Conservation (phyloP, 768 basidiomycete species). For the Boletellus sp. region DNA sequence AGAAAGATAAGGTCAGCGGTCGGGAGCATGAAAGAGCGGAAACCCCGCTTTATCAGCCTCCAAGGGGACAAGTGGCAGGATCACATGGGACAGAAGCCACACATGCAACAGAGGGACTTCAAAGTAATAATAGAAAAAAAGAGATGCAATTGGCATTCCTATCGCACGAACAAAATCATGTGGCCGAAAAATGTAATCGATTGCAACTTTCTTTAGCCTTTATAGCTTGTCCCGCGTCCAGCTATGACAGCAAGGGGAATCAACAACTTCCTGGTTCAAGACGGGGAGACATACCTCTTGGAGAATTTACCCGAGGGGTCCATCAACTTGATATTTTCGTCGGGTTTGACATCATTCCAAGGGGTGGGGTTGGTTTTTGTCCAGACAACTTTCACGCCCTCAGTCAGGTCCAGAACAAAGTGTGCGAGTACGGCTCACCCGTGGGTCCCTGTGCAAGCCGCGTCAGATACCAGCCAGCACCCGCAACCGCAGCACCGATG, state of each 20-base stretch:
- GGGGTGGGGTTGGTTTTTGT: constrained; percentile 76
- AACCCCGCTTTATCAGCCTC: neutral
- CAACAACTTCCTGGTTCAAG: neutral
- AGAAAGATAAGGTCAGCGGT: neutral
- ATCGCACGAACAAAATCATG: constrained; percentile 13
- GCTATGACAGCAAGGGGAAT: constrained; percentile 34
- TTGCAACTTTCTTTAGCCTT: neutral
- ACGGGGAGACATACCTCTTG: constrained; percentile 43
- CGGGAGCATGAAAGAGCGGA: neutral
- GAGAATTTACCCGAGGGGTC: constrained; percentile 71
- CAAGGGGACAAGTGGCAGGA: neutral
- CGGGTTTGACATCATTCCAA: constrained; percentile 78
- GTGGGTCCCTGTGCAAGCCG: constrained; percentile 58
- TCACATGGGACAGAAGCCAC: constrained; percentile 3
- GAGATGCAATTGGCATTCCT: constrained; percentile 20
- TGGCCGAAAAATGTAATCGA: constrained; percentile 1
- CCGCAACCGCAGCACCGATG: constrained; percentile 47
- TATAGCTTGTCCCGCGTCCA: constrained; percentile 77
- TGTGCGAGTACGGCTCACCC: constrained; percentile 34
- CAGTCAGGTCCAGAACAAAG: neutral
- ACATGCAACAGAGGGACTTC: neutral
- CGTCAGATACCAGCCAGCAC: constrained; percentile 64
- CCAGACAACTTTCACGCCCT: constrained; percentile 46
- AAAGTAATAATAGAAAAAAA: neutral
- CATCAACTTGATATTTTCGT: constrained; percentile 71